A percentile compares a stretch with the other conserved stretches of the same genome.
phyloP scores from a whole-genome alignment of 306 rosid genomes.

The Hippophae rhamnoides region DNA sequence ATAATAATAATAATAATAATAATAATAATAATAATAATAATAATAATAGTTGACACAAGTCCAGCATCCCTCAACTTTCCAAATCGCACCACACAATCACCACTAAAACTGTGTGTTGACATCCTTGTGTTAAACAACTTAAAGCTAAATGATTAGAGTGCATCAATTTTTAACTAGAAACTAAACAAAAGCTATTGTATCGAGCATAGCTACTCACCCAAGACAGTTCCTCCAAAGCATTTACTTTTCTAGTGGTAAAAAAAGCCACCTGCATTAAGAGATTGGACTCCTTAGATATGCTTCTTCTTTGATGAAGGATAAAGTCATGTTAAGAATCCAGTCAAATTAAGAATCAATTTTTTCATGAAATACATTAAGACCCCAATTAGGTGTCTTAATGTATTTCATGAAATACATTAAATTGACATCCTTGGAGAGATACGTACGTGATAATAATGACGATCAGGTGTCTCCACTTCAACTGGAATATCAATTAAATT shows the following conservation, averaged over 20 bases:
- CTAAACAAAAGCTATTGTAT: background rate
- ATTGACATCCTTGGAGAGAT: too few species aligned
- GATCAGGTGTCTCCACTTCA: conserved; percentile 96
- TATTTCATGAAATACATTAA: background rate
- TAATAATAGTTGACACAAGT: too few species aligned
- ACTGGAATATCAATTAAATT: conserved; percentile 78
- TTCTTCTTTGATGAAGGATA: conserved; percentile 6
- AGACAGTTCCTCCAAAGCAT: conserved; percentile 69
- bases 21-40: too few species aligned
- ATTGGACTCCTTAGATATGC: conserved; percentile 5
- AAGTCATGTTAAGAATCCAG: background rate
- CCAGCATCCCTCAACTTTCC: too few species aligned
- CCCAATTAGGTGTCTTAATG: too few species aligned
- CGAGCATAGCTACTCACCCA: conserved; percentile 50
- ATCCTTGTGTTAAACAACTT: too few species aligned
- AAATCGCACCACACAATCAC: too few species aligned
- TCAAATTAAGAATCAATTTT: background rate
- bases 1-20: too few species aligned
- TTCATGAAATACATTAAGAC: background rate
- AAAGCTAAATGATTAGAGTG: too few species aligned
- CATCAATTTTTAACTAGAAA: too few species aligned
- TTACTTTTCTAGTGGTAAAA: conserved; percentile 59
- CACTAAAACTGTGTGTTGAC: too few species aligned
- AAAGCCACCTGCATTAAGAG: conserved; percentile 60
- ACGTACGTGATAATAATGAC: conserved; percentile 80